Base-by-base conservation (phyloP, 2,329 filamentous ascomycete species). In the Fulvia fulva region DNA sequence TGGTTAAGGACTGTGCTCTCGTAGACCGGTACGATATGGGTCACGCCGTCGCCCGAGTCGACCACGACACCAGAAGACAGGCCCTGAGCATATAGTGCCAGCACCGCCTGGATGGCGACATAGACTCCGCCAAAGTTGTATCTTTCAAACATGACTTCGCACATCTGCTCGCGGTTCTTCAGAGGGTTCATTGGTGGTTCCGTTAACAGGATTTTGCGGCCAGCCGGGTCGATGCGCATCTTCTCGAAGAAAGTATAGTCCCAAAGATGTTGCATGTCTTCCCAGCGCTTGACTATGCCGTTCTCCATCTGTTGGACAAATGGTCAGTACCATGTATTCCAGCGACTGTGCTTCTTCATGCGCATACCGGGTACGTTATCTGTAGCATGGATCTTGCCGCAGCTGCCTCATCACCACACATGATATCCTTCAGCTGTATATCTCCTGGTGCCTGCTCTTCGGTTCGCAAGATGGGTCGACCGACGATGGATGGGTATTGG, bases 201-300 rank as follows among this genome's bases (percentile, higher is more conserved):
- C 49, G 93, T 97, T 67, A 97, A 84, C 64, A 99, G 84, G 75
- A 99, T 97, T 84, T 99, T 99, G 77, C 92, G 91, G 66, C 91
- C 93, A 22, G 85, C 85, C 2, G 94, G 86, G 74, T 97, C 90
- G 67, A 99, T 81, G 76, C 91, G 86, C 85, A 99, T 90, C 85
- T 97, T 97, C 76, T 99, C 93, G 77, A 85, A 88, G 76, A 99
- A 99, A 23, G 94, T 99, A 76, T 95, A 97, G 79, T 99, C 93
- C 94, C 94, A 99, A 56, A 99, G 87, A 74, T 97, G 93, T 80
- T 96, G 90, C 94, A 99, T 99, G 76, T 99, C 94, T 69, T 99
- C 94, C 94, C 94, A 99, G 73, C 91, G 92, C 84, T 97, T 97
- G 67, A 99, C 91, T 71, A 99, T 97, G 70, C 94, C 94, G 75